Percentiles rank a stretch among this genome's conserved stretches.
Conservation (phyloP, 75 land plant genomes). For the Pseudotsuga menziesii region DNA sequence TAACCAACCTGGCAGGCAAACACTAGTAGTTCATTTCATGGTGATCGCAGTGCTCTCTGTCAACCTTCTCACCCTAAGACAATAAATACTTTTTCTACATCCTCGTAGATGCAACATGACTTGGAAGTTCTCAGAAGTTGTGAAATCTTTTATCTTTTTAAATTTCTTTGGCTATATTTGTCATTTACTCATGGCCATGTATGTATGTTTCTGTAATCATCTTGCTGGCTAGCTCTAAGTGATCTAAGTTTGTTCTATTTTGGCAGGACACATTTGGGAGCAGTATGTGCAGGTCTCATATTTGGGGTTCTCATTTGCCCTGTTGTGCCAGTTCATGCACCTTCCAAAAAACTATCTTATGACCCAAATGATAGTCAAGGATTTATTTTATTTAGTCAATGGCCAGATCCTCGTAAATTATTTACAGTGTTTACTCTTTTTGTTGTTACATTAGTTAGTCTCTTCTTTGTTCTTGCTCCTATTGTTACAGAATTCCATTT, state of each 20-base stretch:
- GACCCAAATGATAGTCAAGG: constrained; percentile 18
- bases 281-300: constrained; percentile 44
- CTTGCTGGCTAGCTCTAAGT: neutral
- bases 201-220: constrained; percentile 2
- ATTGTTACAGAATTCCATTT: constrained; percentile 5
- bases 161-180: no score
- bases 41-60: no score
- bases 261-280: constrained; percentile 68
- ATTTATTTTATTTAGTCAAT: constrained; percentile 14
- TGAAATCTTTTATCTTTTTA: no score
- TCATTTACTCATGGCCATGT: no score
- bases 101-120: no score
- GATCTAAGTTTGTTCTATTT: constrained; percentile 1
- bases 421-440: constrained; percentile 16
- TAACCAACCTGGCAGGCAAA: no score
- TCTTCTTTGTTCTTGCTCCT: constrained; percentile 22
- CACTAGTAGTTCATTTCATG: no score
- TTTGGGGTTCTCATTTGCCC: constrained; percentile 63
- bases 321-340: constrained; percentile 26
- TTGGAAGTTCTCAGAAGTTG: no score
- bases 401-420: constrained; percentile 29
- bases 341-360: constrained; percentile 13
- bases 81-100: no score
- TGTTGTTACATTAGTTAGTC: constrained; percentile 15
- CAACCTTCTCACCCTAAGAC: no score